phyloP scores from a whole-genome alignment of 148 eudicot genomes.

The Selenicereus undatus region DNA sequence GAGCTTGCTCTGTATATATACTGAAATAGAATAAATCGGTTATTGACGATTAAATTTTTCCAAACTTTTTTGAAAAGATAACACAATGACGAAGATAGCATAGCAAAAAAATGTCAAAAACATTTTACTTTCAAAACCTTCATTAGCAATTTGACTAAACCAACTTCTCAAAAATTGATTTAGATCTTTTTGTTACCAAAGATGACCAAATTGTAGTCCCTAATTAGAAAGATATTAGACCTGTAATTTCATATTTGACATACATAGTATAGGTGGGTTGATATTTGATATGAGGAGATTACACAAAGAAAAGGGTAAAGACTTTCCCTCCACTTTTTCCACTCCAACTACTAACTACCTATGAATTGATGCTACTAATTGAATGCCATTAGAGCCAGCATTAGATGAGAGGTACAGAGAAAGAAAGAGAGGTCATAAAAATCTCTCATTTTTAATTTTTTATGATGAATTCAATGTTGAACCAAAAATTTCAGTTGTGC shows the following conservation, averaged over 20 bases:
- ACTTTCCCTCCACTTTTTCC: background rate
- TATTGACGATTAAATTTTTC: no score
- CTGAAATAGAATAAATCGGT: no score
- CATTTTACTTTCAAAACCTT: no score
- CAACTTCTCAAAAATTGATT: no score
- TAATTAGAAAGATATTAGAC: background rate
- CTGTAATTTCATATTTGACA: background rate
- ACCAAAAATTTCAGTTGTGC: constrained; percentile 5
- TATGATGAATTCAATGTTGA: background rate
- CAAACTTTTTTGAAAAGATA: no score
- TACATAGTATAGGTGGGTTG: background rate
- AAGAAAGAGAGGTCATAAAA: background rate
- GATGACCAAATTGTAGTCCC: no score
- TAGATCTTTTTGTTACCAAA: background rate
- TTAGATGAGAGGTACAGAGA: background rate
- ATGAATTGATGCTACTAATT: constrained; percentile 15
- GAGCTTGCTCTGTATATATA: no score
- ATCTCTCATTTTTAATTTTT: constrained; percentile 16
- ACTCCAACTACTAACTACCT: constrained; percentile 27
- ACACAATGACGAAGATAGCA: no score
- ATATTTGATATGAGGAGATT: background rate
- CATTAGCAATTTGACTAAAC: background rate
- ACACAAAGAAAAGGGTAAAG: constrained; percentile 12
- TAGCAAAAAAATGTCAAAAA: no score
- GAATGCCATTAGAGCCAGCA: constrained; percentile 19